Evolutionary conservation across 257 asterid species (phyloP).

Genomic region (Penstemon eatonii): DNA sequence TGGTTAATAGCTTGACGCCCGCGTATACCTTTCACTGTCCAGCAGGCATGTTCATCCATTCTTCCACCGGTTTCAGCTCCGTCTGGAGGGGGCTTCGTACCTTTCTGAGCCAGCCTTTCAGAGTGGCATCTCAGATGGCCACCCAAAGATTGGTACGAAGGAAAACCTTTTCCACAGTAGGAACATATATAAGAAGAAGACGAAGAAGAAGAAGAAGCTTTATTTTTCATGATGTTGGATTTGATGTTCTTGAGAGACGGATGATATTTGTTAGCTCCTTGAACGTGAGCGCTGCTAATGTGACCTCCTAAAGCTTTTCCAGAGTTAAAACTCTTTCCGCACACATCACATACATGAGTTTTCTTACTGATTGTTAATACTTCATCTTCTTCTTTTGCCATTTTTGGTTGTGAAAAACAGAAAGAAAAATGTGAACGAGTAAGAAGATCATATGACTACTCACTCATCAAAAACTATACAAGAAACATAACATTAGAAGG

Average conservation of each 20-base stretch:
- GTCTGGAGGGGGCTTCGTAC: neutral
- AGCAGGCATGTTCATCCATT: neutral
- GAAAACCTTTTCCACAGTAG: neutral
- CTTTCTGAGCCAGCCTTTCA: neutral
- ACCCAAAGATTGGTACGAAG: neutral
- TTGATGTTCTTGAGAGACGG: neutral
- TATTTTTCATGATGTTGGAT: no score
- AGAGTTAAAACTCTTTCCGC: neutral
- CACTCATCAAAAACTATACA: no score
- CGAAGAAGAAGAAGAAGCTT: no score
- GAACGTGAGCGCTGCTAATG: slow-evolving; percentile 5
- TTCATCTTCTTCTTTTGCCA: no score
- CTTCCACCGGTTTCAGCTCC: neutral
- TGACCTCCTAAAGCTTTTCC: slow-evolving; percentile 20
- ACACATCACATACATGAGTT: neutral
- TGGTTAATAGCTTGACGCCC: neutral
- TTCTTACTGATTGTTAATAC: no score
- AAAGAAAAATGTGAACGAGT: no score
- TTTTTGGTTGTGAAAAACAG: no score
- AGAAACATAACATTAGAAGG: no score
- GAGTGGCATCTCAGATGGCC: neutral
- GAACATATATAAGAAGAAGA: neutral
- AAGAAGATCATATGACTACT: no score
- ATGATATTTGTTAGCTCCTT: neutral
- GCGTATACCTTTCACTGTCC: neutral